Evolutionary conservation across 2,329 filamentous ascomycete species (phyloP).

Genomic region (Fusarium proliferatum): DNA sequence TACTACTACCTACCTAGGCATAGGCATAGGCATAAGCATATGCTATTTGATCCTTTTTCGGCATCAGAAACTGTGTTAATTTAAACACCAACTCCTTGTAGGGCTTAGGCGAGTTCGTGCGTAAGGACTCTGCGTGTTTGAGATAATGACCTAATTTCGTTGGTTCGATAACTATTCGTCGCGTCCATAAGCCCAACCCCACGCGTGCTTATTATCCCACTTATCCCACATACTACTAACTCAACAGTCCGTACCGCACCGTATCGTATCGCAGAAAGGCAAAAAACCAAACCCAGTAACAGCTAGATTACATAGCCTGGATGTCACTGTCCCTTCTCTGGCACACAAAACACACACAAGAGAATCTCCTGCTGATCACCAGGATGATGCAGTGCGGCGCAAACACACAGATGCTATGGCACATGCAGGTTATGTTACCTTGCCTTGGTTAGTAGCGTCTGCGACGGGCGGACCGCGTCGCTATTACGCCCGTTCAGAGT

Average conservation of each 20-base stretch:
- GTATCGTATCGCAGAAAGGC: neutral
- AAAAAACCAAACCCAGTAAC: neutral
- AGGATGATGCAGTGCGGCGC: conserved; percentile 17
- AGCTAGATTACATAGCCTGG: neutral
- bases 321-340: neutral
- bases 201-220: conserved; percentile 24
- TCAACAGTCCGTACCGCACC: neutral
- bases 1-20: neutral
- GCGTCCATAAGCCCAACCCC: neutral
- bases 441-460: conserved; percentile 25
- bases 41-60: neutral
- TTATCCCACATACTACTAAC: conserved; percentile 8
- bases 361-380: conserved; percentile 8
- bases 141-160: conserved; percentile 27
- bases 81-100: conserved; percentile 16
- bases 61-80: conserved; percentile 4
- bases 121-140: conserved; percentile 7
- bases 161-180: conserved; percentile 1
- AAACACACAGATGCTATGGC: conserved; percentile 24
- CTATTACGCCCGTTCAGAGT: conserved; percentile 24
- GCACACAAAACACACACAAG: neutral
- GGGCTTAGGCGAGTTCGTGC: conserved; percentile 25
- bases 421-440: conserved; percentile 14
- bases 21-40: conserved; percentile 1
- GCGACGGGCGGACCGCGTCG: conserved; percentile 25